These are phyloP conservation scores for Chiua virens DNA, from an alignment of 768 basidiomycete species.

Conservation along the genomic window DNA sequence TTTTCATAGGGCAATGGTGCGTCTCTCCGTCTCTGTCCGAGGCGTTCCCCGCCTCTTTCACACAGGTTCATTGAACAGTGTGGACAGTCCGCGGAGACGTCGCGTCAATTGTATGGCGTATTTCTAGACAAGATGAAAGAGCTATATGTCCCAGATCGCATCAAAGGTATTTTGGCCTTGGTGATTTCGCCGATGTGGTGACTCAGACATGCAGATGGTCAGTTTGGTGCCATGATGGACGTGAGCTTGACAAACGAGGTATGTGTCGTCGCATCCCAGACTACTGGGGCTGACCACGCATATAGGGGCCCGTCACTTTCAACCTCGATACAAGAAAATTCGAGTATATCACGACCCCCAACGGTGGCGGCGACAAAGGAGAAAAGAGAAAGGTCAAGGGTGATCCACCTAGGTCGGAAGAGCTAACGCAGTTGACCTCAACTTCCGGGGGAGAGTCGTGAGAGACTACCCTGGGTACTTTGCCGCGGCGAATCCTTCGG, in stretches of 20 bases:
- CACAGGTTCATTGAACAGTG: neutral
- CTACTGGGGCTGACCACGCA: neutral
- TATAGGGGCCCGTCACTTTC: slow-evolving; percentile 81
- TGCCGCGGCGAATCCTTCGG: too few relatives aligned
- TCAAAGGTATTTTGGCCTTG: slow-evolving; percentile 57
- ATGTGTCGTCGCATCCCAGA: slow-evolving; percentile 10
- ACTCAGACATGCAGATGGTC: slow-evolving; percentile 60
- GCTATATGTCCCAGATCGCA: slow-evolving; percentile 69
- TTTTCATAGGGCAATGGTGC: slow-evolving; percentile 91
- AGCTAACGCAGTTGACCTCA: slow-evolving; percentile 1
- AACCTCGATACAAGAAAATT: slow-evolving; percentile 81
- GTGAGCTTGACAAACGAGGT: slow-evolving; percentile 88
- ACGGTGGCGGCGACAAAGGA: slow-evolving; percentile 7
- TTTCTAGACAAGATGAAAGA: slow-evolving; percentile 70
- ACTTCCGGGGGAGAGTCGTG: slow-evolving; percentile 5
- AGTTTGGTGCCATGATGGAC: slow-evolving; percentile 96
- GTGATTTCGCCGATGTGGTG: neutral
- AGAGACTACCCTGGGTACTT: neutral
- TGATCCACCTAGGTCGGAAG: slow-evolving; percentile 3
- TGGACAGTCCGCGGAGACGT: slow-evolving; percentile 62
- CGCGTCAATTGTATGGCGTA: slow-evolving; percentile 65
- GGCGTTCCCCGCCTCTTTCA: neutral
- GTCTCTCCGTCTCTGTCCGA: slow-evolving; percentile 23
- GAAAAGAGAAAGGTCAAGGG: slow-evolving; percentile 6
- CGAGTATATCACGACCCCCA: slow-evolving; percentile 50